Conservation (phyloP, 2,329 filamentous ascomycete species). For the Dendryphion nanum region DNA sequence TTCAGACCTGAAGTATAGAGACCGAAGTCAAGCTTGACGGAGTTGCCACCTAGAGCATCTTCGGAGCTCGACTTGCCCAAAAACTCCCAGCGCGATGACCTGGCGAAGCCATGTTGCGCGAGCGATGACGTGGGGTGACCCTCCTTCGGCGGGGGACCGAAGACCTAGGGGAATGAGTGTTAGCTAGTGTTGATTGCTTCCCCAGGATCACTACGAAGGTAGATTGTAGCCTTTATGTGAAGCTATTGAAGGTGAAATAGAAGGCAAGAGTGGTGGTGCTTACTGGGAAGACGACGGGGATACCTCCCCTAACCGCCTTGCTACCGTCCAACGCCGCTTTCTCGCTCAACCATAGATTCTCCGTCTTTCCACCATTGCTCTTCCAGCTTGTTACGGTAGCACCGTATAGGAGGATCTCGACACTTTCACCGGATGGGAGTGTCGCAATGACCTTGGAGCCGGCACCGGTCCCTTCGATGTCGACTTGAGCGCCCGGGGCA, state of each 20-base stretch:
- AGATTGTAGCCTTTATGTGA: no score
- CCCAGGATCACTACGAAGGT: no score
- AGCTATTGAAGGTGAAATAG: no score
- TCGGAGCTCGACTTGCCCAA: constrained; percentile 82
- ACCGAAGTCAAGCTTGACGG: constrained; percentile 94
- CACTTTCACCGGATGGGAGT: constrained; percentile 81
- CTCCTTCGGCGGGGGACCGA: constrained; percentile 71
- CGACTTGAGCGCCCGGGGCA: constrained; percentile 65
- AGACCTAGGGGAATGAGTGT: constrained; percentile 59
- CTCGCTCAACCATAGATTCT: constrained; percentile 85
- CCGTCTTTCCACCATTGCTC: constrained; percentile 65
- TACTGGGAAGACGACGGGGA: constrained; percentile 92
- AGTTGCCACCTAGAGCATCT: constrained; percentile 47
- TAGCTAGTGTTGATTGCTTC: constrained; percentile 1
- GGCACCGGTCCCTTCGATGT: constrained; percentile 71
- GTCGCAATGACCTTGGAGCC: constrained; percentile 73
- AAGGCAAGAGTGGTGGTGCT: constrained; percentile 31
- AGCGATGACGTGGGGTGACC: constrained; percentile 76
- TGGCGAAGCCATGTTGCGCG: constrained; percentile 92
- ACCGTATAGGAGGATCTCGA: constrained; percentile 84
- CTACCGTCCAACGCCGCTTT: constrained; percentile 78
- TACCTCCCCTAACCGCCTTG: constrained; percentile 87
- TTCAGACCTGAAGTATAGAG: constrained; percentile 72
- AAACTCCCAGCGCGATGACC: constrained; percentile 88
- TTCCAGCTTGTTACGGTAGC: constrained; percentile 96